Percentiles rank a stretch among this genome's conserved stretches.
Conservation (phyloP, 768 basidiomycete species). For the Favolaschia claudopus region DNA sequence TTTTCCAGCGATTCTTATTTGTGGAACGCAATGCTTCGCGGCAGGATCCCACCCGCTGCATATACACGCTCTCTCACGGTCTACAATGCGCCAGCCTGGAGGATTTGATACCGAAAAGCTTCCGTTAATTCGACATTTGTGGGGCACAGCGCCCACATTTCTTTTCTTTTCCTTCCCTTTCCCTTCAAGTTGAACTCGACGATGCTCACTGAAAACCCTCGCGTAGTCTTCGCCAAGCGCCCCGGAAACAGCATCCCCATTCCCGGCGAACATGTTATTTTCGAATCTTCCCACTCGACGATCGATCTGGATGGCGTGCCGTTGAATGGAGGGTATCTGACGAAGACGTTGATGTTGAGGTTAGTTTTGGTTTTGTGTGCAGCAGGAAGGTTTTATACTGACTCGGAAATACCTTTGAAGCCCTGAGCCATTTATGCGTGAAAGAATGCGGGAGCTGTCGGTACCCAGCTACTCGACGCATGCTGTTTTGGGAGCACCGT, state of each 20-base stretch:
- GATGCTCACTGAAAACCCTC: slow-evolving; percentile 26
- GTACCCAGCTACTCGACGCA: slow-evolving; percentile 28
- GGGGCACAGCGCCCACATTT: neutral
- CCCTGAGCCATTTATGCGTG: slow-evolving; percentile 34
- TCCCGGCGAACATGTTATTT: slow-evolving; percentile 37
- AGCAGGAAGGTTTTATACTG: neutral
- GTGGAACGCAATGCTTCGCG: too few relatives aligned
- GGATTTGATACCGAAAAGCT: neutral
- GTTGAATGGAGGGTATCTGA: slow-evolving; percentile 41
- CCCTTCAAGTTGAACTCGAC: too few relatives aligned
- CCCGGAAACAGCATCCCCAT: slow-evolving; percentile 21
- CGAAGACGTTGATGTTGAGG: slow-evolving; percentile 47
- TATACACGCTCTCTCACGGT: neutral
- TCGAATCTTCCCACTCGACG: slow-evolving; percentile 34
- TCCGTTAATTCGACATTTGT: neutral
- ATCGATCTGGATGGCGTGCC: slow-evolving; percentile 47
- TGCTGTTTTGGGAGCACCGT: slow-evolving; percentile 28
- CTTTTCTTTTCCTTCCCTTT: too few relatives aligned
- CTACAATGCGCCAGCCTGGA: neutral
- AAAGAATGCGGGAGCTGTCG: slow-evolving; percentile 38
- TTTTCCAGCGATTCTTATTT: too few relatives aligned
- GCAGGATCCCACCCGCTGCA: too few relatives aligned
- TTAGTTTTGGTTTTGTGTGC: neutral
- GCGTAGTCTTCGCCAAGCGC: slow-evolving; percentile 23
- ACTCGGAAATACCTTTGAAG: neutral